Base-by-base conservation (phyloP, 768 basidiomycete genomes). In the Rossbeevera mucosa region DNA sequence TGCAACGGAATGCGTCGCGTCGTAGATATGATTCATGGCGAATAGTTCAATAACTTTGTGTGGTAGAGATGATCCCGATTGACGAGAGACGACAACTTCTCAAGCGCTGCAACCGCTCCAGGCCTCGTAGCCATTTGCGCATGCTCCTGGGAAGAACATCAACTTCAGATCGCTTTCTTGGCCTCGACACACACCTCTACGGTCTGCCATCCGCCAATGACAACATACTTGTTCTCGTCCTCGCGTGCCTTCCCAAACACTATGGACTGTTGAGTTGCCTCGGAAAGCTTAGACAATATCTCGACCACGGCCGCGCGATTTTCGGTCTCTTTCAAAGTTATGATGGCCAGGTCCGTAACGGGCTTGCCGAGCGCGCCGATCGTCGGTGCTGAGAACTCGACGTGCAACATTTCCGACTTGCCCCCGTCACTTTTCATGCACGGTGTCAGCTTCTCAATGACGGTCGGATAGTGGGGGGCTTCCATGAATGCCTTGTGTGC, bases 261-360 rank as follows among this genome's bases (percentile, higher is more conserved):
- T 7, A 65, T 6, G 7, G 5, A 38, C 29, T 58, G 44, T 24
- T 30, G 29, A 21, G n/a, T 61, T 2, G 16, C 47, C 5, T 64
- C 54, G 0, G 58, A 58, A 22, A 60, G 6, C 48, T 46, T 33
- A 25, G 52, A 21, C 44, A 65, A 25, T 11, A 59, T 50, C 0
- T 55, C 50, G 9, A 54, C 53, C 1, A 63, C 54, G 14, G 47
- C 7, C 2, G 31, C 53, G 5, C 65, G 67, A 33, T 67, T 51
- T 48, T 57, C 65, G 1, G 60, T 52, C 7, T 49, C 36, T n/a
- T 69, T 67, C 44, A 67, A 42, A 2, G 58, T 54, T 29, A 59
- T 7, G 18, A 64, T 9, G 24, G 42, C 3, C 9, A 67, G 51
- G 18, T 59, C 51, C 1, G 66, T 68, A n/a, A 68, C 54, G 18